Evolutionary conservation across 495 filamentous ascomycete species (phyloP), one percentile per base, ranked within the genome.

Genomic region (Lepraria neglecta): DNA sequence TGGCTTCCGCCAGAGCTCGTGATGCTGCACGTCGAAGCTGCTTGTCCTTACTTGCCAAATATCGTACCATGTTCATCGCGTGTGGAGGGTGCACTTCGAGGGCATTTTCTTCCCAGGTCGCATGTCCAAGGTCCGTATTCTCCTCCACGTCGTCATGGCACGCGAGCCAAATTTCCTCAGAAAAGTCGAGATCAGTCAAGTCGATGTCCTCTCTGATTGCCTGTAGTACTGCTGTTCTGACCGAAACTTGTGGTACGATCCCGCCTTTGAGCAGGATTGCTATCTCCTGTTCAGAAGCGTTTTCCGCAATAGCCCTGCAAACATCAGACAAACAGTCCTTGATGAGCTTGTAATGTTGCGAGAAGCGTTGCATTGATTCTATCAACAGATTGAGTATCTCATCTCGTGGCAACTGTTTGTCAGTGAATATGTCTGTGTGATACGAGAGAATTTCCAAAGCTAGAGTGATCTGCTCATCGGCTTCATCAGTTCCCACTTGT

Each of bases 41-140:
- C 19, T 77, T 76, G 65, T 97, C 92, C 62, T 81, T 78, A 58
- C 82, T 86, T 60, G 88, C 82, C 33, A 97, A 76, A 65, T 96
- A 97, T 0, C 87, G 86, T 53, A 94, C 76, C 65, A 91, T 84
- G 60, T 76, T 78, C 53, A 74, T 70, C 50, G 81, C 82, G 3
- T 89, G 78, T 4, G 84, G 73, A 5, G 86, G 78, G 56, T 85
- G 79, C n/a, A 88, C 72, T 64, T 91, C 76, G 52, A 98, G 83
- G 1, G 81, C 87, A 69, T 92, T 96, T 63, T 95, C 92, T 71
- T 96, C 90, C 94, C 95, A 97, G 42, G 97, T 97, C 0, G 88
- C 83, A 31, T 80, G 81, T 2, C 87, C 92, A 33, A 96, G 76
- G 43, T 95, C 90, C 6, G 77, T 80, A 66, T 97, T 97, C 68